Conservation (phyloP, 2,329 filamentous ascomycete species). For the Purpureocillium lavendulum region DNA sequence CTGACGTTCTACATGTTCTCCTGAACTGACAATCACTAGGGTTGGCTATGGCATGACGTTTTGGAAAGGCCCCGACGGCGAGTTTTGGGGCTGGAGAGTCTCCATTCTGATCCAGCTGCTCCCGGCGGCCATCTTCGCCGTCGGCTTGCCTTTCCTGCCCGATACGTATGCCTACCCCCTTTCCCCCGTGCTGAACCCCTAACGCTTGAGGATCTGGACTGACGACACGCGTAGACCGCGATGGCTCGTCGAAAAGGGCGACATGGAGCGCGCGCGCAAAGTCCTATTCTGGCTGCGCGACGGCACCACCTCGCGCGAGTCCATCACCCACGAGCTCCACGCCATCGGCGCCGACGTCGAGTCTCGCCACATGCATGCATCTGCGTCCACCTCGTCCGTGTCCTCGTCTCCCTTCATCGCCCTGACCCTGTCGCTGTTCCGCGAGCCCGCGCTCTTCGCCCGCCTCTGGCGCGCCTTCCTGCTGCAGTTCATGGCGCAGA, state of each 20-base stretch:
- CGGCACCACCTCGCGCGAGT: constrained; percentile 24
- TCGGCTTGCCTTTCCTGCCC: constrained; percentile 41
- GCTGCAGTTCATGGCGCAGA: constrained; percentile 51
- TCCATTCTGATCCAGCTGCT: constrained; percentile 44
- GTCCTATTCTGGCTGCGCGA: constrained; percentile 42
- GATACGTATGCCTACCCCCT: constrained; percentile 40
- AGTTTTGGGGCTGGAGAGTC: constrained; percentile 42
- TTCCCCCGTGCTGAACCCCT: too few relatives aligned
- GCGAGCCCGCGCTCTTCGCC: constrained; percentile 35
- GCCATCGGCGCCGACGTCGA: constrained; percentile 37
- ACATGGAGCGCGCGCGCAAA: constrained; percentile 30
- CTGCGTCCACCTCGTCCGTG: too few relatives aligned
- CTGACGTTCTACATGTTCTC: too few relatives aligned
- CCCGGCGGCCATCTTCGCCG: constrained; percentile 39
- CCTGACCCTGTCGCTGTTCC: constrained; percentile 34
- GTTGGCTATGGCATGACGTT: constrained; percentile 47
- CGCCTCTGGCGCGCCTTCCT: constrained; percentile 48
- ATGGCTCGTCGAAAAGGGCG: constrained; percentile 46
- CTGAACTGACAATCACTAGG: too few relatives aligned
- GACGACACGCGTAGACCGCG: too few relatives aligned
- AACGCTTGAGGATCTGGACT: too few relatives aligned
- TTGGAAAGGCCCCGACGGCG: constrained; percentile 36
- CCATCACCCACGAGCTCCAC: constrained; percentile 33
- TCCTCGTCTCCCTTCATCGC: constrained; percentile 5
- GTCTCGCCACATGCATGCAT: constrained; percentile 16